Evolutionary conservation across 1,139 yeast genomes (phyloP).

Genomic region (Magnusiomyces tetraspermus): DNA sequence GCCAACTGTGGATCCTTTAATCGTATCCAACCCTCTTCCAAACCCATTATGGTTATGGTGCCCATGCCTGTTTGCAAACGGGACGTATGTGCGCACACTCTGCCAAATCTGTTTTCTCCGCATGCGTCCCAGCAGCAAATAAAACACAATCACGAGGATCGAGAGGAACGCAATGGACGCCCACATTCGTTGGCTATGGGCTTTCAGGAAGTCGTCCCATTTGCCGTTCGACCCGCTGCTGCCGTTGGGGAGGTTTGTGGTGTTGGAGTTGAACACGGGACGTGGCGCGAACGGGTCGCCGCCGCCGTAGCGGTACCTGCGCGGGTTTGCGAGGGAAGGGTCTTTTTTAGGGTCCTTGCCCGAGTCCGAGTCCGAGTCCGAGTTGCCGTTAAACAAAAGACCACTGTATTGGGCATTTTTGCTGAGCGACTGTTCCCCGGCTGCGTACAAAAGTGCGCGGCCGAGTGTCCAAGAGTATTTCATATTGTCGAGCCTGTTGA

Average conservation of each 20-base stretch:
- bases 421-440: conserved; percentile 33
- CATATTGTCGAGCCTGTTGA: conserved; percentile 53
- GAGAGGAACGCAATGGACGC: conserved; percentile 45
- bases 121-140: conserved; percentile 42
- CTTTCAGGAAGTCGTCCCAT: conserved; percentile 31
- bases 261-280: no score
- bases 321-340: no score
- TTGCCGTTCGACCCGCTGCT: conserved; percentile 18
- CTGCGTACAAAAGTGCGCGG: conserved; percentile 56
- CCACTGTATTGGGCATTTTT: not conserved
- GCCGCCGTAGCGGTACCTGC: no score
- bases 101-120: conserved; percentile 29
- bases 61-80: not conserved
- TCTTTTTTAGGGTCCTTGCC: no score
- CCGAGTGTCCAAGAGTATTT: conserved; percentile 82
- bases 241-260: conserved; percentile 1
- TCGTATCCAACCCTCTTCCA: not conserved
- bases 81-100: conserved; percentile 20
- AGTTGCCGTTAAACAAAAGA: not conserved
- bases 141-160: conserved; percentile 37
- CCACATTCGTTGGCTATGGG: conserved; percentile 44
- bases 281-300: no score
- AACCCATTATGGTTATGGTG: not conserved
- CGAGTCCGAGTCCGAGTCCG: not conserved
- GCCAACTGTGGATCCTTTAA: not conserved